phyloP scores from a whole-genome alignment of 768 basidiomycete species.

The Chalciporus piperatus region DNA sequence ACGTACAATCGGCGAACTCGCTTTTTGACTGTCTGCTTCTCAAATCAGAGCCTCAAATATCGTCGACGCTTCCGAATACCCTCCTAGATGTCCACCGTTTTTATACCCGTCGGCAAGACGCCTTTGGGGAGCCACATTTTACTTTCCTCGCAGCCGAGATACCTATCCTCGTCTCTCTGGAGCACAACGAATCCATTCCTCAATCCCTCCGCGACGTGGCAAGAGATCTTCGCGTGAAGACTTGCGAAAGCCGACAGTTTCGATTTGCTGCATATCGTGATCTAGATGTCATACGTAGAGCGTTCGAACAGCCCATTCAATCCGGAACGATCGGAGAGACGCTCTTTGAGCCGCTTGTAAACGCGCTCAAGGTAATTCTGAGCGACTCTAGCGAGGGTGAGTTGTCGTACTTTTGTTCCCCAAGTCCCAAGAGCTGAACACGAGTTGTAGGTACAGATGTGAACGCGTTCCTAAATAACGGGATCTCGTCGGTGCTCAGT shows the following conservation, averaged over 20 bases:
- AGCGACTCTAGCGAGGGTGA: conserved; percentile 61
- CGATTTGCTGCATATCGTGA: conserved; percentile 75
- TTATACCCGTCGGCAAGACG: conserved; percentile 63
- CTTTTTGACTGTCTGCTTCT: conserved; percentile 63
- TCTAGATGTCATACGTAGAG: conserved; percentile 63
- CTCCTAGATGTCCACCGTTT: conserved; percentile 68
- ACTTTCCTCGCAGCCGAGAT: conserved; percentile 57
- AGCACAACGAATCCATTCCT: conserved; percentile 55
- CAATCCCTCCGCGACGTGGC: conserved; percentile 48
- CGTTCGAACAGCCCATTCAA: conserved; percentile 63
- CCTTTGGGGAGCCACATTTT: conserved; percentile 68
- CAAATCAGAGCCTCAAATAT: conserved; percentile 44
- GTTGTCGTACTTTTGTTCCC: not conserved
- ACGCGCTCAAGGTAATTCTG: conserved; percentile 64
- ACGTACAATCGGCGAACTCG: conserved; percentile 60
- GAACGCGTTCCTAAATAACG: conserved; percentile 53
- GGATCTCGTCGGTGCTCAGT: conserved; percentile 64
- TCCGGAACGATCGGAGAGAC: conserved; percentile 46
- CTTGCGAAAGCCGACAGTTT: conserved; percentile 67
- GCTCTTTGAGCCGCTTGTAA: conserved; percentile 60
- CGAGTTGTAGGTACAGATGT: conserved; percentile 36
- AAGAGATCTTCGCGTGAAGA: conserved; percentile 49
- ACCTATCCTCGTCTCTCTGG: conserved; percentile 68
- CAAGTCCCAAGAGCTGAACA: not conserved
- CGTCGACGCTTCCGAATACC: conserved; percentile 40